Base-by-base conservation (phyloP, 176 grass and related monocot genomes). In the Triticum monococcum region DNA sequence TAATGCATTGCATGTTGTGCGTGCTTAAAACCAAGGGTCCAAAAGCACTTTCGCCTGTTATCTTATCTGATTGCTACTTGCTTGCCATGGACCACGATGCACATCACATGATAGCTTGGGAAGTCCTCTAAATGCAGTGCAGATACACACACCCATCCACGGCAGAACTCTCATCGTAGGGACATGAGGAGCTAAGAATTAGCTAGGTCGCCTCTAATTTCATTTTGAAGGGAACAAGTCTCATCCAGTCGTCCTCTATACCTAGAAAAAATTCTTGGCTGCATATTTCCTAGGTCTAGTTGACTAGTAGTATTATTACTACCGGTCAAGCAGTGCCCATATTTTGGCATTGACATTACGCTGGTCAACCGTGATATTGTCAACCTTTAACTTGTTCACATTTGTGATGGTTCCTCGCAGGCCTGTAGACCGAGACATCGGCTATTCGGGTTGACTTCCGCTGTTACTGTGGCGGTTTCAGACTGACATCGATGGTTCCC, bases 51-150 rank as follows among this genome's bases (percentile, higher is more conserved):
- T 64, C 5, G 30, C 72, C n/a, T 64, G 30, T 31, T 12, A 46
- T 83, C 78, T 48, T 56, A 67, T 75, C 18, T 64, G 36, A 32
- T 68, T 10, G 52, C 61, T 22, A 13, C 77, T 75, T 32, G 54
- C 37, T 72, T 36, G n/a, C 23, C 77, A 77, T 36, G 88, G 78
- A 84, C 72, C 73, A 30, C 63, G 64, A 56, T 57, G 43, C 45
- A 46, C 52, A 64, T 35, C 45, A 46, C 52, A 48, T 35, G 18
- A 35, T 64, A 65, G 16, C 67, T 14, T 45, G 32, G 68, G 4
- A 74, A 84, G 5, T 43, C 81, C 22, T 72, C 50, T 83, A 26
- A 72, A 20, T 71, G 30, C 2, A 18, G 5, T 2, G 60, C 25
- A 22, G 35, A 41, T 33, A 45, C 38, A 30, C 62, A 41, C 25